Evolutionary conservation across 2,329 filamentous ascomycete species (phyloP).

Genomic region (Venturia nashicola): DNA sequence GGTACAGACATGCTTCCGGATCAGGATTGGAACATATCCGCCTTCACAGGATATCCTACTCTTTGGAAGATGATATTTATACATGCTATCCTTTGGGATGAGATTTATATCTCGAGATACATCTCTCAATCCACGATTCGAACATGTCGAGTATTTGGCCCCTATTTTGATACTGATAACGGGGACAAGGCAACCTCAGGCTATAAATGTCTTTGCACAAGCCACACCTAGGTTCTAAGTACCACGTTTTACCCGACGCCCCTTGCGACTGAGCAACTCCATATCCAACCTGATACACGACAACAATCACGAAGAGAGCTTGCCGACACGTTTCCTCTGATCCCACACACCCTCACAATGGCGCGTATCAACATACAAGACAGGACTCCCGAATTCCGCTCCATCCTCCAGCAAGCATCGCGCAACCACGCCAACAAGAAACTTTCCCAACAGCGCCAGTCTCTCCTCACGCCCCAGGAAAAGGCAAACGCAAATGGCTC

Average conservation of each 20-base stretch:
- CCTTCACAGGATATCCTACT: no score
- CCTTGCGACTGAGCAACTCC: neutral
- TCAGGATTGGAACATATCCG: no score
- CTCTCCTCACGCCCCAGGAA: conserved; percentile 63
- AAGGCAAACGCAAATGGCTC: conserved; percentile 43
- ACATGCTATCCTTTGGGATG: no score
- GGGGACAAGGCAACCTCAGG: no score
- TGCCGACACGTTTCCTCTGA: neutral
- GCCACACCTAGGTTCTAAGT: neutral
- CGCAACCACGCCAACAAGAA: conserved; percentile 63
- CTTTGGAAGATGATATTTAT: no score
- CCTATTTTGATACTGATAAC: no score
- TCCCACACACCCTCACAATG: conserved; percentile 27
- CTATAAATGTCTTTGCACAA: no score
- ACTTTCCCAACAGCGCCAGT: conserved; percentile 63
- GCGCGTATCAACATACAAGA: conserved; percentile 73
- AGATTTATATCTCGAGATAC: no score
- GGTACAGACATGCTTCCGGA: no score
- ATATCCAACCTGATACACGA: neutral
- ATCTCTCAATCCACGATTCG: no score
- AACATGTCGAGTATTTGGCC: no score
- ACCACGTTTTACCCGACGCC: neutral
- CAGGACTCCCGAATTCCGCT: conserved; percentile 88
- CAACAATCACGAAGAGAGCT: neutral
- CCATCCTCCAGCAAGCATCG: conserved; percentile 78